phyloP scores from a whole-genome alignment of 2,329 filamentous ascomycete genomes.

The Colletotrichum musicola region DNA sequence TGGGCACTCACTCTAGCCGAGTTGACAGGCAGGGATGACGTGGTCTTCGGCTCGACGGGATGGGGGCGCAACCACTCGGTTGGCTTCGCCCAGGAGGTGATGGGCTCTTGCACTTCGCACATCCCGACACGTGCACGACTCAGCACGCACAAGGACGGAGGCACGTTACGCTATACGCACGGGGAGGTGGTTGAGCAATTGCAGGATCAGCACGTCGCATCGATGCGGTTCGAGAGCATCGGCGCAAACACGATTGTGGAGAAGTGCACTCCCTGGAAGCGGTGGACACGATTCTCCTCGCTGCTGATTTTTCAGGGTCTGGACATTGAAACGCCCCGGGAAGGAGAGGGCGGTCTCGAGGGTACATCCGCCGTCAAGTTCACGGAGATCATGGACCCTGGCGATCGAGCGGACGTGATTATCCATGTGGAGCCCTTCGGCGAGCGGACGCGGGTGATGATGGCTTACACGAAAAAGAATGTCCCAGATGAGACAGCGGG shows the following conservation, averaged over 20 bases:
- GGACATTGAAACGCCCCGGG: slow-evolving; percentile 11
- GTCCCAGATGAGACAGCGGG: neutral
- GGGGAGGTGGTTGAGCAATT: slow-evolving; percentile 48
- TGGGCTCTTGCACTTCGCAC: slow-evolving; percentile 29
- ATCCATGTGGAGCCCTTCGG: slow-evolving; percentile 24
- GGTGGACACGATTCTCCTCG: slow-evolving; percentile 15
- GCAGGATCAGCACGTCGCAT: slow-evolving; percentile 61
- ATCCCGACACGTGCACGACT: slow-evolving; percentile 13
- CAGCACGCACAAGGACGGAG: neutral
- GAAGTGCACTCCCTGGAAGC: slow-evolving; percentile 57
- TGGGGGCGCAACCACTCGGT: slow-evolving; percentile 25
- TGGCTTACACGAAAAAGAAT: slow-evolving; percentile 1
- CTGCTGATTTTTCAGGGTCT: slow-evolving; percentile 23
- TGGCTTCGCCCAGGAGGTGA: slow-evolving; percentile 22
- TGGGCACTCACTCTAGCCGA: slow-evolving; percentile 18
- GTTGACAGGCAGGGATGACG: slow-evolving; percentile 11
- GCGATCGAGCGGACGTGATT: slow-evolving; percentile 22
- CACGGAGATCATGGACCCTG: slow-evolving; percentile 19
- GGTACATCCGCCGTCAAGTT: neutral
- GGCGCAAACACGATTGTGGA: slow-evolving; percentile 63
- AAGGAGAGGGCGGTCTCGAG: neutral
- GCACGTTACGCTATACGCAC: neutral
- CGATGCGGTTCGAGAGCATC: slow-evolving; percentile 63
- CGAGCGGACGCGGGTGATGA: slow-evolving; percentile 14
- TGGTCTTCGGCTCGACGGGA: slow-evolving; percentile 20